Evolutionary conservation across 495 filamentous ascomycete species (phyloP).

Genomic region (Aspergillus coremiiformis): DNA sequence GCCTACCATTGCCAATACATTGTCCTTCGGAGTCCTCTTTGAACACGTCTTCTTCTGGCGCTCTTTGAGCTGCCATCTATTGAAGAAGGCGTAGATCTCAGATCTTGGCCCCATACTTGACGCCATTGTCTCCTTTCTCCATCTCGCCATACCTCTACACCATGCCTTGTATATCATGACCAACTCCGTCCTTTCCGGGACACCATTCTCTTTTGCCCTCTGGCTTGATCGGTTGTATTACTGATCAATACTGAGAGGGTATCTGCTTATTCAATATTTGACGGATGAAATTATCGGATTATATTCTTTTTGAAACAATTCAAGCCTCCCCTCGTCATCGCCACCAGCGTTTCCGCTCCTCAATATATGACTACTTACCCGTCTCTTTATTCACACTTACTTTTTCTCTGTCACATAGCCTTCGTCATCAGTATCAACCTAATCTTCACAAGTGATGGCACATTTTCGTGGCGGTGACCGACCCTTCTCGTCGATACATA

Average conservation of each 20-base stretch:
- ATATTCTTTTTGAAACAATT: conserved; percentile 9
- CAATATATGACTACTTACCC: conserved; percentile 1
- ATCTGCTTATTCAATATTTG: conserved; percentile 8
- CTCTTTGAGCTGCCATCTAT: conserved; percentile 31
- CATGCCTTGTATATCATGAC: conserved; percentile 44
- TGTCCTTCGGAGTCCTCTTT: conserved; percentile 16
- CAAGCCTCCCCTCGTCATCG: neutral
- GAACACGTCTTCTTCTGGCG: conserved; percentile 27
- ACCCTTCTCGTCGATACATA: conserved; percentile 34
- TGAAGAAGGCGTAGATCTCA: conserved; percentile 24
- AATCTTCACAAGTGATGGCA: conserved; percentile 30
- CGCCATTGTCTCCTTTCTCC: conserved; percentile 18
- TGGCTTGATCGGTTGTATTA: conserved; percentile 25
- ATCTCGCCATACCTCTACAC: conserved; percentile 14
- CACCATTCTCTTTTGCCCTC: conserved; percentile 21
- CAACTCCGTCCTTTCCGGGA: conserved; percentile 33
- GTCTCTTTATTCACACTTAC: conserved; percentile 4
- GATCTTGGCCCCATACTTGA: conserved; percentile 27
- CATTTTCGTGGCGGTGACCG: conserved; percentile 34
- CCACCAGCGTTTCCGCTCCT: neutral
- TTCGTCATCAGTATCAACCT: neutral
- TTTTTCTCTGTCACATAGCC: conserved; percentile 5
- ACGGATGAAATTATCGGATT: conserved; percentile 12
- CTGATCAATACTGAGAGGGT: conserved; percentile 31
- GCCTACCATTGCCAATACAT: conserved; percentile 22